Evolutionary conservation across 148 eudicot species (phyloP).

Genomic region (Linanthus parryae): DNA sequence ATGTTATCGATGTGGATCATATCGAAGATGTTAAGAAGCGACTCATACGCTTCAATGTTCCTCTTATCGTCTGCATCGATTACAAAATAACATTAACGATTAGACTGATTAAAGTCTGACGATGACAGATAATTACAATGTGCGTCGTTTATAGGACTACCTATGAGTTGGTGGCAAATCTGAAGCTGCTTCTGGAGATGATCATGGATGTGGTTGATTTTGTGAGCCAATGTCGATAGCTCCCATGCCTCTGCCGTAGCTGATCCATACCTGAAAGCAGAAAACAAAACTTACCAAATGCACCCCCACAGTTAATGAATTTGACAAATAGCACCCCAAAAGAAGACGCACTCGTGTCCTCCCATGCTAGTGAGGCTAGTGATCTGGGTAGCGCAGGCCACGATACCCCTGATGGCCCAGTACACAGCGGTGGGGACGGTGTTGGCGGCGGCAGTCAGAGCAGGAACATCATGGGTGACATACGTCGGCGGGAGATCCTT

Average conservation of each 20-base stretch:
- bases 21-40: slow-evolving; percentile 24
- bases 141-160: slow-evolving; percentile 14
- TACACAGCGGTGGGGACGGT: slow-evolving; percentile 20
- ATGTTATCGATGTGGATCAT: slow-evolving; percentile 60
- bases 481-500: slow-evolving; percentile 20
- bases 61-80: slow-evolving; percentile 35
- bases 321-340: too few relatives aligned
- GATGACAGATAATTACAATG: neutral
- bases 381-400: slow-evolving; percentile 22
- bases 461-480: slow-evolving; percentile 11
- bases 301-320: neutral
- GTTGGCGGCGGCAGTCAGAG: slow-evolving; percentile 9
- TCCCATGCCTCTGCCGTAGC: slow-evolving; percentile 46
- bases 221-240: slow-evolving; percentile 52
- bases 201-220: slow-evolving; percentile 38
- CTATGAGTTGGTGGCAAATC: slow-evolving; percentile 29
- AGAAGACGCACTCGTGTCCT: slow-evolving; percentile 15
- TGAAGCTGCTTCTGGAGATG: slow-evolving; percentile 32
- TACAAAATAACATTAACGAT: neutral
- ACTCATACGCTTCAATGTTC: slow-evolving; percentile 29
- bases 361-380: slow-evolving; percentile 21
- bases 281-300: neutral
- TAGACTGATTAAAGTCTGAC: too few relatives aligned
- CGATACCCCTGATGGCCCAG: slow-evolving; percentile 19
- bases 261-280: slow-evolving; percentile 22